Evolutionary conservation across 345 rosid species (phyloP).

Genomic region (Turritis glabra): DNA sequence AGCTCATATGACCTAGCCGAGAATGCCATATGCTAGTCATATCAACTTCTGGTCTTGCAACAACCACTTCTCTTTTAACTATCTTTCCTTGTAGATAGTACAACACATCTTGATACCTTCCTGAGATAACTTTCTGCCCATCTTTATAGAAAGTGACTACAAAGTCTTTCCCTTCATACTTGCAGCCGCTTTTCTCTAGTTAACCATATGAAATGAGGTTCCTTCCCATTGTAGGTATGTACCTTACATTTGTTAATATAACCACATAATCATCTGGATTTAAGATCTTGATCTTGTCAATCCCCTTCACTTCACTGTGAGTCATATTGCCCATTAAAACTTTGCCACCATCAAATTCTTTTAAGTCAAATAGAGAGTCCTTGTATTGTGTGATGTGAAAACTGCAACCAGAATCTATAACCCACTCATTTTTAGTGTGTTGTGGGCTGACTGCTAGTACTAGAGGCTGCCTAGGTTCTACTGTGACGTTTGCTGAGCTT

Average conservation of each 20-base stretch:
- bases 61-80: neutral
- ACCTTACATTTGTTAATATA: neutral
- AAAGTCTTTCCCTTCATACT: neutral
- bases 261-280: neutral
- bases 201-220: neutral
- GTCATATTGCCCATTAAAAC: neutral
- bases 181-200: neutral
- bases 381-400: neutral
- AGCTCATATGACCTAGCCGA: neutral
- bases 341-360: neutral
- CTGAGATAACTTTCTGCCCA: neutral
- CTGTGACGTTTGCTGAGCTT: too few relatives aligned
- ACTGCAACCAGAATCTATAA: too few relatives aligned
- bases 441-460: too few relatives aligned
- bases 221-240: neutral
- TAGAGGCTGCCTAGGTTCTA: too few relatives aligned
- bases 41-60: neutral
- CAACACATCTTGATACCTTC: neutral
- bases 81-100: neutral
- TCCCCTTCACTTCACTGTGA: neutral
- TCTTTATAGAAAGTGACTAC: neutral
- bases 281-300: neutral
- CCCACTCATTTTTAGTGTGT: too few relatives aligned
- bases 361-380: neutral
- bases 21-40: neutral